Evolutionary conservation across 2,329 filamentous ascomycete species (phyloP).

Genomic region (Botrytis cinerea): DNA sequence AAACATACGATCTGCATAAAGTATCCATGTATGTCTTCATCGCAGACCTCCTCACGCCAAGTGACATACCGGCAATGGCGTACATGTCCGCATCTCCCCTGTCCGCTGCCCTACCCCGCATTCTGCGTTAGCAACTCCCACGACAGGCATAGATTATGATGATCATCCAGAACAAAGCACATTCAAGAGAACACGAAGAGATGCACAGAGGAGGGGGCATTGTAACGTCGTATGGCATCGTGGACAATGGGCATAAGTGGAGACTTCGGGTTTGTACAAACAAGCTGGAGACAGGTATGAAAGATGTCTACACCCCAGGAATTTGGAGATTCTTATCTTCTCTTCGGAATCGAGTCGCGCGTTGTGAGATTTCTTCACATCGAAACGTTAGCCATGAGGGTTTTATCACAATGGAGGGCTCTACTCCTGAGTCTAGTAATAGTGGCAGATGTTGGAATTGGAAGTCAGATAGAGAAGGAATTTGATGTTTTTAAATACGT

Average conservation of each 20-base stretch:
- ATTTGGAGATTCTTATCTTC: background rate
- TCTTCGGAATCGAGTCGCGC: background rate
- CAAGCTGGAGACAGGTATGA: background rate
- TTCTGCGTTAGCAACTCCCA: slow-evolving; percentile 4
- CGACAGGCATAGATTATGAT: slow-evolving; percentile 5
- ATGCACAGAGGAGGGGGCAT: slow-evolving; percentile 17
- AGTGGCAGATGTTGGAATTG: background rate
- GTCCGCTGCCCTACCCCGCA: slow-evolving; percentile 15
- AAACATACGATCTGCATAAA: background rate
- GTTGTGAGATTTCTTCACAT: background rate
- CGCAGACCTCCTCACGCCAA: background rate
- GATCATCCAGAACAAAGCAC: background rate
- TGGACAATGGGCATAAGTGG: slow-evolving; percentile 4
- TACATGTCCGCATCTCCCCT: background rate
- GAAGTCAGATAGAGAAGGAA: slow-evolving; percentile 7
- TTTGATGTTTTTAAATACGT: slow-evolving; percentile 47
- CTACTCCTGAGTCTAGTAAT: background rate
- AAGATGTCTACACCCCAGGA: background rate
- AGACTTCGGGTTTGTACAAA: background rate
- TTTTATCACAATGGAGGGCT: background rate
- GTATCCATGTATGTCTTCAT: background rate
- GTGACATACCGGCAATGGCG: slow-evolving; percentile 10
- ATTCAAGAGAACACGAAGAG: background rate
- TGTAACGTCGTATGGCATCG: slow-evolving; percentile 19
- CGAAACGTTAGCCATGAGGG: background rate